Evolutionary conservation across 2,329 filamentous ascomycete species (phyloP), one percentile per base, ranked within the genome.

Genomic region (Pseudogymnoascus sp.): DNA sequence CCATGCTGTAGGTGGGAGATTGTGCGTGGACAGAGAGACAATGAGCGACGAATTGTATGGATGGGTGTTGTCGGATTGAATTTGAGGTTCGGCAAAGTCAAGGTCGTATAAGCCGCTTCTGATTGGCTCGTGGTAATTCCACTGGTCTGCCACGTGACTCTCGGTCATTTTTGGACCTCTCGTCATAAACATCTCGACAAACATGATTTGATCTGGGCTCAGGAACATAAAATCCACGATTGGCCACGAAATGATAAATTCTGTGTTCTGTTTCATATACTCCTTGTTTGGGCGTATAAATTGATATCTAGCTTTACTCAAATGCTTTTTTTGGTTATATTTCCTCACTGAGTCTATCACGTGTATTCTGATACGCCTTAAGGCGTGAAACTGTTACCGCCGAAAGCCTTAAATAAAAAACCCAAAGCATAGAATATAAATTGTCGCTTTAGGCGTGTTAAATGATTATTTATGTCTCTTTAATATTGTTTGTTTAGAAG

Each of bases 1-100:
- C 86, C 87, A 90, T 90, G 73, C 75, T 76, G 74, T 69, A 68
- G 66, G 63, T 65, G 67, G 64, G 64, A 42, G 38, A 19, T 42
- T 38, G 33, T 60, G 33, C 33, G 59, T 40, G 35, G 59, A 60
- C 21, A 44, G 40, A 53, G 35, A 35, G 60, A 62, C 35, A 62
- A 44, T 29, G 38, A 35, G 40, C 60, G 42, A 62, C 44, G 60
- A 29, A 44, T 46, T 33, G 60, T 7, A 60, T 50, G 31, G 42
- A 62, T 62, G 60, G 60, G 44, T 50, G 60, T 50, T 60, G 59
- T 60, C 59, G 59, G 59, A 60, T 60, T 60, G 59, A 60, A 15
- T 60, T 60, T 60, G 59, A 60, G 59, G 35, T 38, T 60, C 59
- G 59, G 59, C 38, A 60, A 60, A 42, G 33, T 60, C 50, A 56